Evolutionary conservation across 495 filamentous ascomycete species (phyloP).

Genomic region (Umbilicaria muhlenbergii): DNA sequence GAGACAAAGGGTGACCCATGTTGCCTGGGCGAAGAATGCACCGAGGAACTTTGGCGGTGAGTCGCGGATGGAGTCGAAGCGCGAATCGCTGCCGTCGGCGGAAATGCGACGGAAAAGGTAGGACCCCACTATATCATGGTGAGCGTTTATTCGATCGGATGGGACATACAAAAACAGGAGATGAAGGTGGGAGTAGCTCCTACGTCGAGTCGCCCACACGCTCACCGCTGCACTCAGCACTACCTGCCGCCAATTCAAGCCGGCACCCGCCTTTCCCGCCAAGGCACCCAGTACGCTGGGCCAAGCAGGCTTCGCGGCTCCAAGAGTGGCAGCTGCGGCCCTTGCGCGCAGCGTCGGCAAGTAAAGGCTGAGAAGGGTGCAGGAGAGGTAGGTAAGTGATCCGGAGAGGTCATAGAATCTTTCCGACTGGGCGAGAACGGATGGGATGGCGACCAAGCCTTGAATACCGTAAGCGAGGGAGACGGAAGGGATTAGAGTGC

Average conservation of each 20-base stretch:
- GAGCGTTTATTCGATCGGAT: neutral
- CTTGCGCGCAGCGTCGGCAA: conserved; percentile 40
- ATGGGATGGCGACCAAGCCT: conserved; percentile 39
- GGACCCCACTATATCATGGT: conserved; percentile 30
- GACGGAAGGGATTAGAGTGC: conserved; percentile 40
- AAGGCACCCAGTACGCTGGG: conserved; percentile 29
- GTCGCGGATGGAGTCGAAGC: conserved; percentile 43
- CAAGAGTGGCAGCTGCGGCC: conserved; percentile 20
- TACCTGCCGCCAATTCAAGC: conserved; percentile 46
- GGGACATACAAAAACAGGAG: neutral
- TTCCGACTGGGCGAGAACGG: conserved; percentile 38
- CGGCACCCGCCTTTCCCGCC: conserved; percentile 15
- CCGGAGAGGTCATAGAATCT: conserved; percentile 52
- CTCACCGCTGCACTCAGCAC: conserved; percentile 37
- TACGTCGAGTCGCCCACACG: conserved; percentile 42
- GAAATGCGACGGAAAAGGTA: conserved; percentile 42
- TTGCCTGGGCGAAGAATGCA: conserved; percentile 43
- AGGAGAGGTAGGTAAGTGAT: conserved; percentile 42
- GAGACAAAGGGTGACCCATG: conserved; percentile 44
- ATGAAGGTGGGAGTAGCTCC: conserved; percentile 1
- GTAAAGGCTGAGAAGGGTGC: conserved; percentile 38
- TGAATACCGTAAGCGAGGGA: conserved; percentile 25
- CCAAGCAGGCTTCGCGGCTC: conserved; percentile 24
- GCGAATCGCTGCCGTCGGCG: conserved; percentile 35
- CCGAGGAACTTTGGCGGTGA: conserved; percentile 34